Percentiles rank a stretch among this genome's conserved stretches.
These are phyloP conservation scores for Penicillium paneum DNA, from an alignment of 2,329 filamentous ascomycete genomes.

Conservation along the genomic window DNA sequence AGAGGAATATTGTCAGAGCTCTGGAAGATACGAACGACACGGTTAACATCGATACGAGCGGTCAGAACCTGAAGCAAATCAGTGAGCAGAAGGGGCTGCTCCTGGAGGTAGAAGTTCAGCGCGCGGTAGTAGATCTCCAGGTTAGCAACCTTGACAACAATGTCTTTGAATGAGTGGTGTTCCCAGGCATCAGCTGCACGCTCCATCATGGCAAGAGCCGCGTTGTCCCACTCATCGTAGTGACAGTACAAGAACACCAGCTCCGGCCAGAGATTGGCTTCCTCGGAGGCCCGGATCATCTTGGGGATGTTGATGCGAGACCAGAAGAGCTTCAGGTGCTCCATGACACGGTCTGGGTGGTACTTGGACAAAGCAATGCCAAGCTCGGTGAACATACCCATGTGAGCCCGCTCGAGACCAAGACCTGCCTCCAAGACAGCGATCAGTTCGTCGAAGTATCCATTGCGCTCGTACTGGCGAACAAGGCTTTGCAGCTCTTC, in stretches of 20 bases:
- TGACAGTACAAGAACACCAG: slow-evolving; percentile 97
- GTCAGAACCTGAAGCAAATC: slow-evolving; percentile 89
- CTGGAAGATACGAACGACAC: slow-evolving; percentile 98
- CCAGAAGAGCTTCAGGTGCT: slow-evolving; percentile 99
- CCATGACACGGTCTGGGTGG: slow-evolving; percentile 93
- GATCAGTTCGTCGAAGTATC: slow-evolving; percentile 98
- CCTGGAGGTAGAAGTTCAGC: slow-evolving; percentile 94
- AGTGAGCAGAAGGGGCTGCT: slow-evolving; percentile 93
- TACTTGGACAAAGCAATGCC: slow-evolving; percentile 93
- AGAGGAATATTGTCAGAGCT: slow-evolving; percentile 97
- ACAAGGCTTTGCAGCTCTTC: slow-evolving; percentile 91
- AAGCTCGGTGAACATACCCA: slow-evolving; percentile 94
- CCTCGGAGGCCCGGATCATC: slow-evolving; percentile 89
- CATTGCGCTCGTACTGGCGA: slow-evolving; percentile 93
- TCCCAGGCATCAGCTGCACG: slow-evolving; percentile 97
- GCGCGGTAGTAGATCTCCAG: slow-evolving; percentile 98
- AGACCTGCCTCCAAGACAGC: slow-evolving; percentile 89
- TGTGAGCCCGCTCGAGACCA: slow-evolving; percentile 85
- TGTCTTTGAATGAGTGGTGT: slow-evolving; percentile 99
- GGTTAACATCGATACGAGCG: slow-evolving; percentile 93
- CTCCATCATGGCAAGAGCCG: slow-evolving; percentile 95
- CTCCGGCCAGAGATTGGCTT: slow-evolving; percentile 95
- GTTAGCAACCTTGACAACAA: slow-evolving; percentile 94
- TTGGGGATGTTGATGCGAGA: slow-evolving; percentile 95
- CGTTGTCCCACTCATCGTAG: slow-evolving; percentile 98